Conservation (phyloP, 1,139 yeast genomes). For the Meyerozyma elateridarum region DNA sequence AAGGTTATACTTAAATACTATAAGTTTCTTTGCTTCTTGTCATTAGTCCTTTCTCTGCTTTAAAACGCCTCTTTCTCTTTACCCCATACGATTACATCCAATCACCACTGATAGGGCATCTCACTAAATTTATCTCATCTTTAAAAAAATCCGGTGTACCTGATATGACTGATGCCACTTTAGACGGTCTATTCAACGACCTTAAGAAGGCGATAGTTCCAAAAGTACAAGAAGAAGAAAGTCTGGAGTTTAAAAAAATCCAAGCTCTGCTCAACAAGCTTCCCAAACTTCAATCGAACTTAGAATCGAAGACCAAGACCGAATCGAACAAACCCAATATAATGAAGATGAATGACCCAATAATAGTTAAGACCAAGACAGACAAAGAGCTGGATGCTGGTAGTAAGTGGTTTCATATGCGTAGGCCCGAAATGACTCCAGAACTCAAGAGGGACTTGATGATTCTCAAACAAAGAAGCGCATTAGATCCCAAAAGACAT, state of each 20-base stretch:
- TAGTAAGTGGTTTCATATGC: constrained; percentile 77
- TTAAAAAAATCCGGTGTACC: too few relatives aligned
- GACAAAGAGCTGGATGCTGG: constrained; percentile 33
- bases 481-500: constrained; percentile 92
- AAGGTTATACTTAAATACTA: too few relatives aligned
- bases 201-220: constrained; percentile 20
- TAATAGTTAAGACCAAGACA: constrained; percentile 17
- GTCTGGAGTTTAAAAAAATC: constrained; percentile 24
- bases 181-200: constrained; percentile 32
- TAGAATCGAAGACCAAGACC: constrained; percentile 9
- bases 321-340: constrained; percentile 15
- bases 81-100: too few relatives aligned
- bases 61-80: too few relatives aligned
- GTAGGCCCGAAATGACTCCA: constrained; percentile 73
- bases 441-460: constrained; percentile 71
- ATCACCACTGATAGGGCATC: too few relatives aligned
- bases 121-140: too few relatives aligned
- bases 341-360: constrained; percentile 50
- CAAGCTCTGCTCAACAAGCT: constrained; percentile 26
- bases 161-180: constrained; percentile 14
- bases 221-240: constrained; percentile 11
- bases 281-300: constrained; percentile 32
- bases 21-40: too few relatives aligned
- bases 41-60: too few relatives aligned
- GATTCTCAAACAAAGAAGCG: constrained; percentile 79